Evolutionary conservation across 352 stramenopile genomes (phyloP).

Genomic region (Phytophthora meadii): DNA sequence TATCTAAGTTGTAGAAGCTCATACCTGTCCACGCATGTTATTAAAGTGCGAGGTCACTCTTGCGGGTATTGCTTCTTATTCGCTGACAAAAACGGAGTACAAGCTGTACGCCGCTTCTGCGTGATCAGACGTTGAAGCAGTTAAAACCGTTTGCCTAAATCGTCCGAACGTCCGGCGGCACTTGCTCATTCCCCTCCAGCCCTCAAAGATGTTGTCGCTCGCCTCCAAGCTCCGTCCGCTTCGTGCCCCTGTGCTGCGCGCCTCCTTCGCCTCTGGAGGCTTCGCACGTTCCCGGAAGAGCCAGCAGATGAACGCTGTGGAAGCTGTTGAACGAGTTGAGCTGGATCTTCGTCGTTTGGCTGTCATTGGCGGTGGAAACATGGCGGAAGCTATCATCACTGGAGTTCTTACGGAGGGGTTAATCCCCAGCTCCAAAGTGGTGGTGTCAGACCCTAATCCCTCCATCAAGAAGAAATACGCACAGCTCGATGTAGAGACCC

Average conservation of each 20-base stretch:
- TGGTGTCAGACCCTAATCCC: slow-evolving; percentile 85
- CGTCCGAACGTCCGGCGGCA: slow-evolving; percentile 3
- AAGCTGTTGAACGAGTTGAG: slow-evolving; percentile 10
- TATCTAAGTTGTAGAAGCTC: neutral
- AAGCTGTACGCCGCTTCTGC: slow-evolving; percentile 1
- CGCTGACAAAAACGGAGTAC: slow-evolving; percentile 1
- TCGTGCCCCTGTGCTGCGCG: neutral
- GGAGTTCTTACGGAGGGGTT: slow-evolving; percentile 77
- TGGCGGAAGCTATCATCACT: slow-evolving; percentile 90
- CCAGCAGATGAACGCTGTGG: slow-evolving; percentile 4
- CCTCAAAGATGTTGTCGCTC: slow-evolving; percentile 21
- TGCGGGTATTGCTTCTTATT: neutral
- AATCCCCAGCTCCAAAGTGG: slow-evolving; percentile 65
- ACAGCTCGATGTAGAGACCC: slow-evolving; percentile 60
- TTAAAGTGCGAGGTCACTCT: slow-evolving; percentile 9
- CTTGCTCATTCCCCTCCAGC: slow-evolving; percentile 20
- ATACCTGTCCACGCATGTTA: slow-evolving; percentile 39
- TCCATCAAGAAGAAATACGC: slow-evolving; percentile 72
- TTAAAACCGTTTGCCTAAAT: slow-evolving; percentile 5
- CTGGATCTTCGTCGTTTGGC: slow-evolving; percentile 66
- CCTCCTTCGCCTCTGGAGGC: slow-evolving; percentile 19
- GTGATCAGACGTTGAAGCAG: slow-evolving; percentile 10
- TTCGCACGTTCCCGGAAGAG: slow-evolving; percentile 35
- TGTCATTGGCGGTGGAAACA: slow-evolving; percentile 90
- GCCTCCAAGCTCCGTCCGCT: slow-evolving; percentile 16